Base-by-base conservation (phyloP, 2,329 filamentous ascomycete genomes). In the Hymenoscyphus salicellus region DNA sequence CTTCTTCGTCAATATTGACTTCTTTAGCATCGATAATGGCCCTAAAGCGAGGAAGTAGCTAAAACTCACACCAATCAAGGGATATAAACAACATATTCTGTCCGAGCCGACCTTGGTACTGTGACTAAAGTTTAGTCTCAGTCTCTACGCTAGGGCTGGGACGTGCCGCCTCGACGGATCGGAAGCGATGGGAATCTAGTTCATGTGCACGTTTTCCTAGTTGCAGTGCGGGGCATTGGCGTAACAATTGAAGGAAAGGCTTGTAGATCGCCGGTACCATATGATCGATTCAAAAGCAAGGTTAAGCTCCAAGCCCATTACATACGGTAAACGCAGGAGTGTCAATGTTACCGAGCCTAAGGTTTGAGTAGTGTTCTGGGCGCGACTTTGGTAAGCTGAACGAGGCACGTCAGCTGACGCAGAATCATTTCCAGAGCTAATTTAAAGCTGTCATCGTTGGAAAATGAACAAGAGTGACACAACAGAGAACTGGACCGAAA, bases 261-360 rank as follows among this genome's bases (percentile, higher is more conserved):
- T 56, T 62, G 64, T 68, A 65, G 68, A 30, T 52, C 63, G 55
- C 52, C 55, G 55, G 46, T 32, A 43, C 10, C 14, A 65, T 23
- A 52, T 52, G 46, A 52, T 52, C 46, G 20, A 52, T 52, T 26
- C 2, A 52, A 52, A 11, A 26, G 11, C 20, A 52, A 52, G 20
- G n/a, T 14, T 14, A 52, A 23, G 23, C 23, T 14, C n/a, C 20
- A 26, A 52, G 38, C n/a, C 20, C 46, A 8, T 20, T 49, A 11
- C 3, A 49, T 49, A 23, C 20, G 43, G 43, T 10, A 52, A 52
- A 52, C 46, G 46, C 23, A 23, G 43, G 16, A 11, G 36, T 38
- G 36, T 38, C 36, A 38, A 20, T 49, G 46, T 52, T 38, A 38
- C 36, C 36, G 36, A 38, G 36, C 36, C 36, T 38, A 17, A 38